A percentile compares a stretch with the other conserved stretches of the same genome.
These are phyloP conservation scores for Graphium sp. DNA, from an alignment of 2,329 filamentous ascomycete genomes.

Conservation along the genomic window DNA sequence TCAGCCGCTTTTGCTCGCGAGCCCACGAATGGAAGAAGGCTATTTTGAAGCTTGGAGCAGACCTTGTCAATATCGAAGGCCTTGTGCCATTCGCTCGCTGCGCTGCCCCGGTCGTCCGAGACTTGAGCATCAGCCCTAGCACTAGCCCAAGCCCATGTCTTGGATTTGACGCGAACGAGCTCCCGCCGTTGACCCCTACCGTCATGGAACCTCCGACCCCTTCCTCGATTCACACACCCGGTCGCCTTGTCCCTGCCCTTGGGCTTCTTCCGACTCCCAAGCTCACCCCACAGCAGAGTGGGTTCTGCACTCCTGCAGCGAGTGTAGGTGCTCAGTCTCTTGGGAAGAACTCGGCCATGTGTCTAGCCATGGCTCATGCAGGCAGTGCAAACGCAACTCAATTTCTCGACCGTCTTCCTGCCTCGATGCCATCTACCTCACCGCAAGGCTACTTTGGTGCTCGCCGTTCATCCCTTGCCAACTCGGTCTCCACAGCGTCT, in stretches of 20 bases:
- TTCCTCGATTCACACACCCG: constrained; percentile 22
- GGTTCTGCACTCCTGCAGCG: constrained; percentile 43
- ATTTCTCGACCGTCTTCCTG: constrained; percentile 34
- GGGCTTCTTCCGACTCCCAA: constrained; percentile 41
- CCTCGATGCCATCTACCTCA: constrained; percentile 25
- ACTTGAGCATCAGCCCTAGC: constrained; percentile 2
- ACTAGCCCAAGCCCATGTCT: too few relatives aligned
- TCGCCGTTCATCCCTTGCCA: constrained; percentile 46
- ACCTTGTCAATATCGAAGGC: constrained; percentile 39
- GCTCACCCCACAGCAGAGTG: constrained; percentile 36
- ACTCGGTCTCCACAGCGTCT: constrained; percentile 43
- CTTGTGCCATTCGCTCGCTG: too few relatives aligned
- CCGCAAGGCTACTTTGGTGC: constrained; percentile 29
- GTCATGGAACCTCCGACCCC: constrained; percentile 31
- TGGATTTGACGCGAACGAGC: constrained; percentile 3
- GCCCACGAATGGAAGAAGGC: constrained; percentile 32
- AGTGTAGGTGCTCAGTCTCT: constrained; percentile 32
- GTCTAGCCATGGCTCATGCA: constrained; percentile 40
- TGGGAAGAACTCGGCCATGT: constrained; percentile 37
- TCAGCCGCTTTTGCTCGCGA: constrained; percentile 1
- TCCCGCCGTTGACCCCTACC: constrained; percentile 15
- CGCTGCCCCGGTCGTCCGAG: constrained; percentile 2
- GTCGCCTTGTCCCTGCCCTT: constrained; percentile 31
- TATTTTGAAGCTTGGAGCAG: constrained; percentile 37
- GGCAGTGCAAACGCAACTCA: constrained; percentile 26